Base-by-base conservation (phyloP, 805 yeast species). In the Ogataea ganodermae region DNA sequence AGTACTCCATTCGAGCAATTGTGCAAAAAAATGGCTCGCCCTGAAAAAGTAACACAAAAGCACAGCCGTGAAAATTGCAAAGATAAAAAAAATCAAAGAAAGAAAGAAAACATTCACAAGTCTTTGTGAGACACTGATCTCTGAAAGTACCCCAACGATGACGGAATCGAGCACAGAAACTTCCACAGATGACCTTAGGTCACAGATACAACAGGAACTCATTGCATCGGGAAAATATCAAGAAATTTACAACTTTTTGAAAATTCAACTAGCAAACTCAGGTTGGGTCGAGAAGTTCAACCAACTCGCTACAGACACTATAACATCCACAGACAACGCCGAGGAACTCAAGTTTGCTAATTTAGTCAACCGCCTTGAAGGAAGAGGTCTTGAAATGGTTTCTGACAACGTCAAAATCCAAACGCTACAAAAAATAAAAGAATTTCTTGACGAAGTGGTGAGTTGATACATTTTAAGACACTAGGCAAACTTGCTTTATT, bases 211-310 rank as follows among this genome's bases (percentile, higher is more conserved):
- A 57, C 80, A 80, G 48, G 82, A 81, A 58, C 74, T 89, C 31
- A 80, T 89, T 3, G 76, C 83, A 24, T 78, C 89, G 23, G 97
- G 96, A 0, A 86, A 84, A 66, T 89, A 89, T 65, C 92, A 86
- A 51, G 74, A 76, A 74, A 84, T 89, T 46, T 82, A 85, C 42
- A 76, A 78, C 43, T 72, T 76, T 40, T 68, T 91, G 49, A 80
- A 81, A 56, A 74, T 83, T 46, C 80, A 79, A 58, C 74, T 91
- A 9, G 76, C 81, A 44, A 86, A 86, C 60, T 76, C 84, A 1
- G 97, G 97, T 5, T 91, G 97, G 97, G 81, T 80, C 50, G 96
- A 89, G 56, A 75, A 83, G 45, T 82, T 91, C 22, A 74, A 80
- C 38, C 76, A 75, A 32, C 56, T 85, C 35, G 86, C 95, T 3